Evolutionary conservation across 306 rosid species (phyloP), one percentile per base, ranked within the genome.

Genomic region (Castanea sativa): DNA sequence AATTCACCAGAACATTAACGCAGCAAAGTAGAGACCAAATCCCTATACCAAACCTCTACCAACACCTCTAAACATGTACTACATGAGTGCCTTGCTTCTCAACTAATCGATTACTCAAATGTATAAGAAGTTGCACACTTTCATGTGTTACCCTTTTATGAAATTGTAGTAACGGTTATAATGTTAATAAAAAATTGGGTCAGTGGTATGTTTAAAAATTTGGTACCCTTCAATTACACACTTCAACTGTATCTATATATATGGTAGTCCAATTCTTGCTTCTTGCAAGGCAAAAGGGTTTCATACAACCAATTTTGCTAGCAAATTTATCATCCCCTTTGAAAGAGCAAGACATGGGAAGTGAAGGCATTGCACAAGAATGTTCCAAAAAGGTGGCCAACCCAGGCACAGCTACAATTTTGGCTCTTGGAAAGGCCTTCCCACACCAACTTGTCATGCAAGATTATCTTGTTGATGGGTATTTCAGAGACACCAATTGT

Each of bases 391-490:
- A 75, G 85, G 81, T 83, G 67, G 82, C 87, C 59, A 88, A 38
- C 69, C 85, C 90, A 0, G 90, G 94, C 2, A 92, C 83, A 73
- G 98, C 99, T 29, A 86, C 91, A 5, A 89, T 95, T 74, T 69
- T 95, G 76, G 94, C 98, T 82, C 94, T 95, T 75, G 98, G 99
- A 51, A 95, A 92, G 78, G 99, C 98, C 59, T 92, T 94, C 78
- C 99, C 99, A 74, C 97, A 90, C 78, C 99, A 94, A 79, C 95
- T 92, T 73, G 93, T 92, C 55, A 89, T 91, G 92, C 99, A 92
- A 82, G 99, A 95, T 45, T 95, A 84, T 72, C 85, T 95, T 43
- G 99, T 95, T 64, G 98, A 95, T 52, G 94, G 98, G 45, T 95
- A 95, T 81, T 95, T 95, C 83, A 90, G 82, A 77, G 92, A 88